Evolutionary conservation across 148 eudicot species (phyloP).

Genomic region (Spergularia marina): DNA sequence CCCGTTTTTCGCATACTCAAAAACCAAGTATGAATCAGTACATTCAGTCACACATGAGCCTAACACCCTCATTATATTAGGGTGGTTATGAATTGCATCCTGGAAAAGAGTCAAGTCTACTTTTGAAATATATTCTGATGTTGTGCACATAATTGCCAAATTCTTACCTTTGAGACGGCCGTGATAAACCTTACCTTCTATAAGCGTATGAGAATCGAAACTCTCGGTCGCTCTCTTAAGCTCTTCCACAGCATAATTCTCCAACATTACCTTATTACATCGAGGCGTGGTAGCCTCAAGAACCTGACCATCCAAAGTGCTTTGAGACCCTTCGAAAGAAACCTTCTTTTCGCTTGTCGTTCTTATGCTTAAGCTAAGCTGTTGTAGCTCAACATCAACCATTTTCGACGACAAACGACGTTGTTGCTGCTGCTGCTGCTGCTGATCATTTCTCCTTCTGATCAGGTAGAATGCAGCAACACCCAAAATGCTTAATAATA

Average conservation of each 20-base stretch:
- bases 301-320: conserved; percentile 42
- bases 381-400: conserved; percentile 56
- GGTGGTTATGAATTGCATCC: conserved; percentile 54
- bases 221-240: conserved; percentile 63
- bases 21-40: conserved; percentile 44
- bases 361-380: conserved; percentile 57
- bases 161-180: conserved; percentile 70
- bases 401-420: conserved; percentile 26
- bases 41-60: conserved; percentile 49
- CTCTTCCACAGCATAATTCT: conserved; percentile 58
- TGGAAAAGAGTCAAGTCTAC: conserved; percentile 60
- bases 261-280: conserved; percentile 36
- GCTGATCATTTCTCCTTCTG: conserved; percentile 24
- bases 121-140: conserved; percentile 37
- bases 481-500: conserved; percentile 28
- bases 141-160: conserved; percentile 54
- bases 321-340: conserved; percentile 72
- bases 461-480: conserved; percentile 36
- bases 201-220: conserved; percentile 51
- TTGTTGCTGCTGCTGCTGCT: conserved; percentile 15
- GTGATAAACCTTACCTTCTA: conserved; percentile 62
- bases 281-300: conserved; percentile 40
- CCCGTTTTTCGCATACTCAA: conserved; percentile 86
- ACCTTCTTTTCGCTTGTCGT: conserved; percentile 76
- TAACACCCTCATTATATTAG: conserved; percentile 60